Base-by-base conservation (phyloP, 257 asterid species). In the Cinchona pubescens region DNA sequence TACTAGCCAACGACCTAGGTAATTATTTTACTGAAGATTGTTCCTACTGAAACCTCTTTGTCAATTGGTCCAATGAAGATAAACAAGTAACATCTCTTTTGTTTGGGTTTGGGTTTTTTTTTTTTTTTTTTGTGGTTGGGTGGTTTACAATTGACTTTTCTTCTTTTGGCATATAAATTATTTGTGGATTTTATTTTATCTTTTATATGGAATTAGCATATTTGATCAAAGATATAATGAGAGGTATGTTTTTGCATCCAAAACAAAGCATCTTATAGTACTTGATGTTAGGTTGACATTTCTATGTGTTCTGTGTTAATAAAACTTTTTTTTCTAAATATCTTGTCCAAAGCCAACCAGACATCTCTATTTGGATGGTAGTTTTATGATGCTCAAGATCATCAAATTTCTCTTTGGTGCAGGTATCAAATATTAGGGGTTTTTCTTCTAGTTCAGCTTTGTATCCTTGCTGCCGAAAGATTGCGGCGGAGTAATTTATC, bases 381-480 rank as follows among this genome's bases (percentile, higher is more conserved):
- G 19, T 46, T 55, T 53, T 49, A 3, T 32, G 30, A 21, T 77
- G 32, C 56, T 46, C 67, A 38, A 73, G 23, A 68, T 83, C 21
- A n/a, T 76, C 43, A 71, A 68, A 13, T 72, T 63, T 34, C 74
- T 74, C 56, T 74, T 62, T 67, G 48, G 30, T 70, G 86, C 97
- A 95, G 99, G 84, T 95, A 95, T 87, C 99, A 95, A 80, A 92
- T 95, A 83, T 82, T 95, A 81, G 99, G 99, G 76, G 91, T 95
- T 68, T 95, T 95, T 85, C 99, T 95, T 81, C 82, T 95, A 74
- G 93, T 92, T 80, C 98, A 95, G 89, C 90, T 92, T 30, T 95
- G 99, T 78, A 87, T 95, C 69, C 75, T 95, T 78, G 93, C 96
- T 76, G 98, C 96, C 53, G 99, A 95, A 83, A 90, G 97, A 82